These are phyloP conservation scores for Sorghum bicolor DNA, from an alignment of 176 grass and related monocot species.

Conservation along the genomic window Sorghum_bicolor_NCBIv3 NC_012876.2:63003001-63003500, in stretches of 20 bases:
- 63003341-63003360: background rate
- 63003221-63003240: slow-evolving; percentile 54
- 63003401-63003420: background rate
- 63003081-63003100: slow-evolving; percentile 24
- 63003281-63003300: background rate
- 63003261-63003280: background rate
- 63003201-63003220: slow-evolving; percentile 31
- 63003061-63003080: background rate
- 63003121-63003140: too few species aligned
- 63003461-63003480: background rate
- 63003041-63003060: background rate
- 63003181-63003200: slow-evolving; percentile 1
- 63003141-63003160: background rate
- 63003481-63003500: too few species aligned
- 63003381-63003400: background rate
- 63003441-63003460: background rate
- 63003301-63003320: background rate
- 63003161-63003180: background rate
- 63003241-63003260: background rate
- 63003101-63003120: background rate
- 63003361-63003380: background rate
- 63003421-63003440: background rate
- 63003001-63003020: background rate
- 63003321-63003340: background rate
- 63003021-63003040: background rate